phyloP scores from a whole-genome alignment of 441 rosid species.

The Bruguiera hainesii region DNA sequence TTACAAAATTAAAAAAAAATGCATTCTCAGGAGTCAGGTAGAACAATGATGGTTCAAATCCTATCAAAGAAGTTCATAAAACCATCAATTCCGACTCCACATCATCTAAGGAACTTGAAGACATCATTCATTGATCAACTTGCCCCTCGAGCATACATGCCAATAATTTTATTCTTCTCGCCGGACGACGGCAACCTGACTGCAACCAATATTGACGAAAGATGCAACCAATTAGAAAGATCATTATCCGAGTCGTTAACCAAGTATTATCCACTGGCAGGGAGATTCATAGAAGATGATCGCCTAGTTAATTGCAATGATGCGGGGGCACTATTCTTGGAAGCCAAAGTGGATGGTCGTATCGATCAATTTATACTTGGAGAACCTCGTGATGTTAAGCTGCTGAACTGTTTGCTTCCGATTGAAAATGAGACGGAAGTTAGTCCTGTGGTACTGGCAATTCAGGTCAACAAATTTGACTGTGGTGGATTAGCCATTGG shows the following conservation, averaged over 20 bases:
- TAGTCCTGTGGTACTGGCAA: neutral
- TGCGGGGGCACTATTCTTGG: constrained; percentile 39
- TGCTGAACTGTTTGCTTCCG: constrained; percentile 34
- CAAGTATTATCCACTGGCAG: constrained; percentile 43
- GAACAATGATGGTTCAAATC: constrained; percentile 33
- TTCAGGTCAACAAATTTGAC: constrained; percentile 24
- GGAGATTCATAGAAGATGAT: constrained; percentile 32
- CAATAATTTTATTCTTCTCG: constrained; percentile 34
- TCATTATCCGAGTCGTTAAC: constrained; percentile 41
- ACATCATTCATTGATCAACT: constrained; percentile 46
- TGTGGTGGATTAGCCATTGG: constrained; percentile 31
- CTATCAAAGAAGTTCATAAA: constrained; percentile 31
- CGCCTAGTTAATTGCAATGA: constrained; percentile 45
- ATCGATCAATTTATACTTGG: constrained; percentile 20
- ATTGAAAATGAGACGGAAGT: constrained; percentile 18
- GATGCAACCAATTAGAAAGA: constrained; percentile 24
- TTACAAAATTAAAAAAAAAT: neutral
- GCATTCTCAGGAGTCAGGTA: neutral
- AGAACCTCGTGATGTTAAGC: constrained; percentile 23
- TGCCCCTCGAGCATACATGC: constrained; percentile 28
- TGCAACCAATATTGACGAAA: neutral
- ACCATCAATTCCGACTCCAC: constrained; percentile 41
- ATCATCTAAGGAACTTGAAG: constrained; percentile 30
- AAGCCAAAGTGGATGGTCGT: constrained; percentile 27
- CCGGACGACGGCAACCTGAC: neutral